Evolutionary conservation across 805 yeast species (phyloP).

Genomic region (Barnettozyma wickerhamii): DNA sequence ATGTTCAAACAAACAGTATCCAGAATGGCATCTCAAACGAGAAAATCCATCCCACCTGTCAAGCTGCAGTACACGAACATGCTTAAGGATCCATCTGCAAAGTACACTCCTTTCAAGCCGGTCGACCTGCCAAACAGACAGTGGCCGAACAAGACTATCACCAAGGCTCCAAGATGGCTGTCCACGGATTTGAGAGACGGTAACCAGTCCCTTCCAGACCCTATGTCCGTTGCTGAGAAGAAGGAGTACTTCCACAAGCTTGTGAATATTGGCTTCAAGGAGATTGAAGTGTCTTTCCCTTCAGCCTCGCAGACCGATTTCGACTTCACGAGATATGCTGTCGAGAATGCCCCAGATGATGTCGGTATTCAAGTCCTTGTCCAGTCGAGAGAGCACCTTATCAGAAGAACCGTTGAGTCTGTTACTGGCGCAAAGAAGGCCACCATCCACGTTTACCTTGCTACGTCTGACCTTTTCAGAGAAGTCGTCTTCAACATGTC

Average conservation of each 20-base stretch:
- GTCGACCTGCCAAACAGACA: conserved; percentile 56
- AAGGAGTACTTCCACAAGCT: conserved; percentile 71
- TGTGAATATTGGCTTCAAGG: conserved; percentile 71
- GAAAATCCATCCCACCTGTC: conserved; percentile 24
- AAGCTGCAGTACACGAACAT: conserved; percentile 37
- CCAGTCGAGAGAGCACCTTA: conserved; percentile 72
- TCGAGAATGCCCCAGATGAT: conserved; percentile 73
- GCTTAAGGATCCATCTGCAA: conserved; percentile 66
- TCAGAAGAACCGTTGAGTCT: conserved; percentile 70
- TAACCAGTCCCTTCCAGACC: conserved; percentile 78
- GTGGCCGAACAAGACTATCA: conserved; percentile 66
- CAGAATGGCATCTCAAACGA: conserved; percentile 23
- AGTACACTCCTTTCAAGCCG: conserved; percentile 54
- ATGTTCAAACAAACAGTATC: conserved; percentile 24
- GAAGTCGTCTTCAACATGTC: conserved; percentile 74
- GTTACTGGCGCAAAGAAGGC: conserved; percentile 71
- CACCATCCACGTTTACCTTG: conserved; percentile 67
- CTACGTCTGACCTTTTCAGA: conserved; percentile 71
- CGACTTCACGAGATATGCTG: conserved; percentile 77
- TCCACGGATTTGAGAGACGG: conserved; percentile 81
- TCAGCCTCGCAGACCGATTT: conserved; percentile 81
- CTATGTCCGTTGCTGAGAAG: conserved; percentile 72
- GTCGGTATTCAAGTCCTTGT: conserved; percentile 70
- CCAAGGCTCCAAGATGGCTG: conserved; percentile 76
- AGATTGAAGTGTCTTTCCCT: conserved; percentile 77